These are phyloP conservation scores for Neonothopanus nambi DNA, from an alignment of 1,284 basidiomycete genomes.

Conservation along the genomic window DNA sequence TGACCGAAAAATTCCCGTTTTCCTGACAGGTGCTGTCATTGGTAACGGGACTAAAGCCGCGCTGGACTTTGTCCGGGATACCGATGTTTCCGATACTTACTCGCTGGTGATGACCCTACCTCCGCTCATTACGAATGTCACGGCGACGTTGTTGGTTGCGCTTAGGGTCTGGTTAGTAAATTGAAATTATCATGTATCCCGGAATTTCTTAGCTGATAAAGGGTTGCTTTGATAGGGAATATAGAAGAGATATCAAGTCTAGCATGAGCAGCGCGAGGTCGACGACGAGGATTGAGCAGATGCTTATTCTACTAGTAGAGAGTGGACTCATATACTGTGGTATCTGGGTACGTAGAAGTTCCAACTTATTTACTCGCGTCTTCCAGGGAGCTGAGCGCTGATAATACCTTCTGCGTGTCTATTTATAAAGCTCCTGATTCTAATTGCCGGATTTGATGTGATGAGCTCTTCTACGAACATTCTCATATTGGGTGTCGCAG, in stretches of 20 bases:
- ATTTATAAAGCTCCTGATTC: slow-evolving; percentile 7
- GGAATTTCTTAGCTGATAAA: neutral
- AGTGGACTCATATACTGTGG: slow-evolving; percentile 10
- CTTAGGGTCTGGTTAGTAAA: slow-evolving; percentile 11
- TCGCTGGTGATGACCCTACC: slow-evolving; percentile 12
- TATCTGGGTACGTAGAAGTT: slow-evolving; percentile 7
- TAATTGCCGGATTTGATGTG: slow-evolving; percentile 14
- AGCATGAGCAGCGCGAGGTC: slow-evolving; percentile 5
- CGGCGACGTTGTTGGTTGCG: slow-evolving; percentile 6
- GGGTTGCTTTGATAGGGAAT: too few species aligned
- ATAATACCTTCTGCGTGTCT: too few species aligned
- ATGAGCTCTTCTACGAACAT: slow-evolving; percentile 9
- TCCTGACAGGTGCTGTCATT: slow-evolving; percentile 5
- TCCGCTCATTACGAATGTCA: slow-evolving; percentile 11
- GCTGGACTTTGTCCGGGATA: slow-evolving; percentile 7
- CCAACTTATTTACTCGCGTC: neutral
- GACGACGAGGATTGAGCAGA: neutral
- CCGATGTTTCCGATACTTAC: slow-evolving; percentile 1
- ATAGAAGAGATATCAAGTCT: slow-evolving; percentile 7
- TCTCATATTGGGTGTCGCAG: slow-evolving; percentile 8
- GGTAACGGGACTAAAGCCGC: slow-evolving; percentile 10
- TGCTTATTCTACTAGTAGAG: slow-evolving; percentile 8
- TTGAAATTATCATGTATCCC: too few species aligned
- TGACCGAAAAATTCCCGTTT: neutral
- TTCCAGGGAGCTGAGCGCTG: neutral